Conservation (phyloP, 2,329 filamentous ascomycete genomes). For the Fusarium sp. region DNA sequence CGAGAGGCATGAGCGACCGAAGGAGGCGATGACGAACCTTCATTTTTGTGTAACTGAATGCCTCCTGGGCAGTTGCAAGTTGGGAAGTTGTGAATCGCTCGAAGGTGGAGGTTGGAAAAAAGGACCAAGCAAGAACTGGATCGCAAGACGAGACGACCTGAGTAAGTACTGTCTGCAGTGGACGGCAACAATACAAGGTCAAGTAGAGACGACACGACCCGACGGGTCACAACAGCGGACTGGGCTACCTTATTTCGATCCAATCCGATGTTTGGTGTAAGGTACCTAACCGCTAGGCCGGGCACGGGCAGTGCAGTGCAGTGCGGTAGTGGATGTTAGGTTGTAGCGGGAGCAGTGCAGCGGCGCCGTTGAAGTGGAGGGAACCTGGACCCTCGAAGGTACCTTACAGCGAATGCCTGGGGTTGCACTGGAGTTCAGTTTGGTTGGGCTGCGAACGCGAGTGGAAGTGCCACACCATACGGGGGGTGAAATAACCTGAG, state of each 20-base stretch:
- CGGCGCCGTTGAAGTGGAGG: conserved; percentile 39
- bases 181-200: background rate
- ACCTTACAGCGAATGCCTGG: conserved; percentile 41
- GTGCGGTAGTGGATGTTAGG: background rate
- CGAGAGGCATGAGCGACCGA: conserved; percentile 30
- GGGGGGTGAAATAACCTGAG: conserved; percentile 23
- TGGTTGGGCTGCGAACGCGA: conserved; percentile 1
- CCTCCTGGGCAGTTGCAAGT: conserved; percentile 49
- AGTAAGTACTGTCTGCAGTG: conserved; percentile 12
- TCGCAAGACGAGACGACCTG: conserved; percentile 42
- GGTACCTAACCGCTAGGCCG: conserved; percentile 34
- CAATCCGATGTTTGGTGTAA: conserved; percentile 35
- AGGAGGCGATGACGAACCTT: conserved; percentile 52
- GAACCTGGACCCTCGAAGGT: conserved; percentile 32
- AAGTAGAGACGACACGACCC: conserved; percentile 16
- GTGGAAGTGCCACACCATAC: background rate
- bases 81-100: conserved; percentile 44
- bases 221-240: conserved; percentile 31
- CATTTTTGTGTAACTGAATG: conserved; percentile 54
- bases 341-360: conserved; percentile 18
- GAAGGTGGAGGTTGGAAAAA: conserved; percentile 41
- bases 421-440: conserved; percentile 11
- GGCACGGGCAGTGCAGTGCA: conserved; percentile 20
- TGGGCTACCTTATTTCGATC: conserved; percentile 45
- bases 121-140: conserved; percentile 32